Percentiles rank a stretch among this genome's conserved stretches.
These are phyloP conservation scores for Phycomyces nitens DNA, from an alignment of 192 early-diverging fungal species.

Conservation along the genomic window DNA sequence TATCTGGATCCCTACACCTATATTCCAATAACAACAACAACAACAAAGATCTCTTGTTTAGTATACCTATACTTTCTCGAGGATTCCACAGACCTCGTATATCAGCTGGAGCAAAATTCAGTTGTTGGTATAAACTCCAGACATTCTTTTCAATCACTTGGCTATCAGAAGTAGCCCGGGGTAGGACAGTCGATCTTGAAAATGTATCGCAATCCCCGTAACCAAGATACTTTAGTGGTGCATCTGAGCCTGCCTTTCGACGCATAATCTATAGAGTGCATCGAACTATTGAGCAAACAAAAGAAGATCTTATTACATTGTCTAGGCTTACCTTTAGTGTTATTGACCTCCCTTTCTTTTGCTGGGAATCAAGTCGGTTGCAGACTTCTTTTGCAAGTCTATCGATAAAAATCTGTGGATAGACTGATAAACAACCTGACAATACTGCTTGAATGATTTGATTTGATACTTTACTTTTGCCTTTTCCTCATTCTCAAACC, in stretches of 20 bases:
- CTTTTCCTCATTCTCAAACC: constrained; percentile 72
- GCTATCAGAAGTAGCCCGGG: constrained; percentile 46
- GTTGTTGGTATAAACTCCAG: constrained; percentile 33
- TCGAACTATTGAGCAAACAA: neutral
- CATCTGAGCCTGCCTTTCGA: constrained; percentile 44
- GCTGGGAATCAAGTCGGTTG: constrained; percentile 52
- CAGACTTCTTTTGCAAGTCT: constrained; percentile 64
- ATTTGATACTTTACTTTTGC: constrained; percentile 35
- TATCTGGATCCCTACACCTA: constrained; percentile 44
- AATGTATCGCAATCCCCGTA: constrained; percentile 63
- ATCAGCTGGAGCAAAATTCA: constrained; percentile 39
- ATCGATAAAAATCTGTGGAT: constrained; percentile 51
- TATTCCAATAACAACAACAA: no score
- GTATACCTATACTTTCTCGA: no score
- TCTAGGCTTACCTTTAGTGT: constrained; percentile 57
- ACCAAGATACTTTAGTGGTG: constrained; percentile 59
- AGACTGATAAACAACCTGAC: neutral
- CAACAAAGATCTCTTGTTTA: no score
- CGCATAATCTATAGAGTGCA: constrained; percentile 42
- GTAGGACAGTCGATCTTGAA: constrained; percentile 47
- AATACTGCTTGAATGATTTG: no score
- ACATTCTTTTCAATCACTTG: constrained; percentile 36
- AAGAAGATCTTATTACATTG: neutral
- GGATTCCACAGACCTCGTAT: constrained; percentile 38
- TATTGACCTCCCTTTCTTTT: constrained; percentile 54